Base-by-base conservation (phyloP, 106 monocot species). In the Platanthera zijinensis region DNA sequence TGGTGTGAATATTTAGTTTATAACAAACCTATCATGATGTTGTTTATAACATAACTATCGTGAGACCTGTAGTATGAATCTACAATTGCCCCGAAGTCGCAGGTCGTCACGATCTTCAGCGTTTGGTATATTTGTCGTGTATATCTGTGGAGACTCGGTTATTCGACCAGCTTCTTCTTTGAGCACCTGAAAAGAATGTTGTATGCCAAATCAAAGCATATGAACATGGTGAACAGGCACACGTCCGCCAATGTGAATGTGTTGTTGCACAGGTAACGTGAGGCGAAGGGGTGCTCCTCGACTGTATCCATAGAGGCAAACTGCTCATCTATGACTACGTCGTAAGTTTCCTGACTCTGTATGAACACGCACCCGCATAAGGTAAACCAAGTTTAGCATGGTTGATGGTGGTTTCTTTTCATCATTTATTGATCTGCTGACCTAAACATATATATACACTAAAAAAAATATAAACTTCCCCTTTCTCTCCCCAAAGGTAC, bases 321-420 rank as follows among this genome's bases (percentile, higher is more conserved):
- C 12, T 93, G 63, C n/a, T 87, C 84, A 10, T 76, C 79, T 0
- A 76, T 87, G 8, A 90, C 93, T 13, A 51, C n/a, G 32, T 96
- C 80, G 74, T 96, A 96, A 6, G 96, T 93, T 57, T 83, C 96
- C 57, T 96, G 96, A 47, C 93, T 93, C 81, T 96, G 96, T 1
- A 90, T 90, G 82, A 96, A 96, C 10, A 93, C 96, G 80, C 96
- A 96, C 59, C 95, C 86, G 57, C n/a, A n/a, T n/a, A n/a, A n/a
- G n/a, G n/a, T n/a, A n/a, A n/a, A n/a, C n/a, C n/a, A n/a, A n/a
- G n/a, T n/a, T n/a, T n/a, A n/a, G n/a, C n/a, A n/a, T n/a, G n/a
- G n/a, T n/a, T n/a, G n/a, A n/a, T n/a, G n/a, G n/a, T n/a, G n/a
- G n/a, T n/a, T n/a, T n/a, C n/a, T n/a, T n/a, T n/a, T n/a, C n/a